A percentile compares a stretch with the other conserved stretches of the same genome.
Evolutionary conservation across 2,329 filamentous ascomycete species (phyloP).

Genomic region (Colletotrichum sp.): DNA sequence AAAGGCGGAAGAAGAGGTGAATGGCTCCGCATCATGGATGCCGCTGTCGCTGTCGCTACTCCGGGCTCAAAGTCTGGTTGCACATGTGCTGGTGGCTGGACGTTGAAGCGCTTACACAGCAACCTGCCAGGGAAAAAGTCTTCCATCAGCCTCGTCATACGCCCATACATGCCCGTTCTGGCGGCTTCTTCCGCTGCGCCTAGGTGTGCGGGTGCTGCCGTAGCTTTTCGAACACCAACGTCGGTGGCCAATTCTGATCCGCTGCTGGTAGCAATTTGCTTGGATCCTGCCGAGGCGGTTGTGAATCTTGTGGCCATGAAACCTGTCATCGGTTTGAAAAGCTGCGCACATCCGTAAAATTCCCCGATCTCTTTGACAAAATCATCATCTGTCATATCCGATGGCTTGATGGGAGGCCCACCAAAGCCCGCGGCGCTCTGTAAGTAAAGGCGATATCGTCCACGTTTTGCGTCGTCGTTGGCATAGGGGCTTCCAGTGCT

Average conservation of each 20-base stretch:
- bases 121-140: slow-evolving; percentile 83
- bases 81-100: slow-evolving; percentile 76
- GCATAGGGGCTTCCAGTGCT: slow-evolving; percentile 80
- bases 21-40: not conserved
- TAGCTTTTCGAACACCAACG: slow-evolving; percentile 44
- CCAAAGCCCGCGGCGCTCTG: slow-evolving; percentile 74
- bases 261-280: slow-evolving; percentile 22
- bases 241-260: slow-evolving; percentile 19
- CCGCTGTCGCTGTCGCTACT: not conserved
- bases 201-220: slow-evolving; percentile 59
- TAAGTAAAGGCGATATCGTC: slow-evolving; percentile 83
- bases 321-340: slow-evolving; percentile 92
- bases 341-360: slow-evolving; percentile 67
- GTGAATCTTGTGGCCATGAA: slow-evolving; percentile 95
- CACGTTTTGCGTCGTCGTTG: slow-evolving; percentile 79
- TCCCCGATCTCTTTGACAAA: slow-evolving; percentile 82
- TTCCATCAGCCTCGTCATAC: slow-evolving; percentile 75
- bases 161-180: slow-evolving; percentile 89
- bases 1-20: not conserved
- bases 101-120: slow-evolving; percentile 93
- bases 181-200: slow-evolving; percentile 89
- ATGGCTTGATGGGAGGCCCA: slow-evolving; percentile 53
- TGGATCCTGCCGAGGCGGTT: slow-evolving; percentile 59
- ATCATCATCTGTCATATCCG: slow-evolving; percentile 64
- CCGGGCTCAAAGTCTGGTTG: slow-evolving; percentile 52